Percentiles rank a stretch among this genome's conserved stretches.
Evolutionary conservation across 805 yeast species (phyloP).

Genomic region (Hanseniaspora thailandica): DNA sequence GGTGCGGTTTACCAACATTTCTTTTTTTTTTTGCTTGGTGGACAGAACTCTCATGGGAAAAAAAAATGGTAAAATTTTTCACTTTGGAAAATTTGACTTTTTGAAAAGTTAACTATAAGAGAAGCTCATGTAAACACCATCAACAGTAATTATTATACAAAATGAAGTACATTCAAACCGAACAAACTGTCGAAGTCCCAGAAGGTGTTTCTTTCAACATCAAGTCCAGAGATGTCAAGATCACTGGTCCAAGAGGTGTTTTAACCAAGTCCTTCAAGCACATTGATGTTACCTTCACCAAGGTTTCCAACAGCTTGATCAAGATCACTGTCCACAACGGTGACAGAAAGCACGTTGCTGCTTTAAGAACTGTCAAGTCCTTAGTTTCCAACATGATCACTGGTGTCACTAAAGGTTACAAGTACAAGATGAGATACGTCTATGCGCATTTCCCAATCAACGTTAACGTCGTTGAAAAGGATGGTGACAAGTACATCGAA

Average conservation of each 20-base stretch:
- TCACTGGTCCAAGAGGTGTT: slow-evolving; percentile 96
- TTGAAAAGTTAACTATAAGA: no score
- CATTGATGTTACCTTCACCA: slow-evolving; percentile 85
- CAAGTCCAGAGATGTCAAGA: slow-evolving; percentile 82
- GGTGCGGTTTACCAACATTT: background rate
- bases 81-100: no score
- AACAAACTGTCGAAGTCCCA: slow-evolving; percentile 74
- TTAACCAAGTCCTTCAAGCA: slow-evolving; percentile 84
- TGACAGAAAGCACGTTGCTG: slow-evolving; percentile 99
- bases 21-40: background rate
- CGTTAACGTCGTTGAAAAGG: slow-evolving; percentile 78
- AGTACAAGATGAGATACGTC: slow-evolving; percentile 99
- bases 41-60: no score
- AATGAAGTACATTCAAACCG: slow-evolving; percentile 82
- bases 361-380: slow-evolving; percentile 85
- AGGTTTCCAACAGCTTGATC: slow-evolving; percentile 59
- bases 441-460: slow-evolving; percentile 99
- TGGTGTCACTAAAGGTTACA: slow-evolving; percentile 98
- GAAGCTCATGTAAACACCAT: background rate
- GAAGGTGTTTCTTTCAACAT: slow-evolving; percentile 85
- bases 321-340: slow-evolving; percentile 94
- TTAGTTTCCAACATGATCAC: slow-evolving; percentile 85
- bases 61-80: background rate
- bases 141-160: slow-evolving; percentile 33
- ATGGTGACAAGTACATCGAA: slow-evolving; percentile 67